phyloP scores from a whole-genome alignment of 148 eudicot genomes.

The Rheum nobile region DNA sequence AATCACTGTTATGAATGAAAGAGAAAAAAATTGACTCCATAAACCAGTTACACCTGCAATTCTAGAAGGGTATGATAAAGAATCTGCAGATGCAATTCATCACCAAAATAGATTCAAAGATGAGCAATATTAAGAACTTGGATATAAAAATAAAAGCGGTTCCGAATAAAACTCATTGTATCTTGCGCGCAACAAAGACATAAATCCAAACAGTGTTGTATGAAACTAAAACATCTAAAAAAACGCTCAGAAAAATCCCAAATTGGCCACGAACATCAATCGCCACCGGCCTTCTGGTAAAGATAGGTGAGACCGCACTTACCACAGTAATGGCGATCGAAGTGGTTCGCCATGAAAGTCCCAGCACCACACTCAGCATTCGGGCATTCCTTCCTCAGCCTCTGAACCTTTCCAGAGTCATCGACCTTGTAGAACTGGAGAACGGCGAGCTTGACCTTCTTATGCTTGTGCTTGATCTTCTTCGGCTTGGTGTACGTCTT shows the following conservation, averaged over 20 bases:
- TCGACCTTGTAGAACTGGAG: constrained; percentile 8
- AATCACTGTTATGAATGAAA: background rate
- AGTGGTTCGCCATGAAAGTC: constrained; percentile 9
- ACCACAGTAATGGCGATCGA: constrained; percentile 11
- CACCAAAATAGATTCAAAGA: background rate
- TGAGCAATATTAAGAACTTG: background rate
- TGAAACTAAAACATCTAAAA: background rate
- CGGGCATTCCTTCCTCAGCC: constrained; percentile 9
- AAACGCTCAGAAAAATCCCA: background rate
- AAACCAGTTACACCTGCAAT: background rate
- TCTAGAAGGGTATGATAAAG: background rate
- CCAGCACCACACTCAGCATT: constrained; percentile 10
- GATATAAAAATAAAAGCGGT: background rate
- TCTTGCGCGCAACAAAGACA: background rate
- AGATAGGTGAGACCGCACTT: constrained; percentile 10
- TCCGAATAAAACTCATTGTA: background rate
- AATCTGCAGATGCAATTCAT: background rate
- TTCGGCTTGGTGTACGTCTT: constrained; percentile 12
- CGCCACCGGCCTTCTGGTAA: constrained; percentile 11
- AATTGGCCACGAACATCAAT: background rate
- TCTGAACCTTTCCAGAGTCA: constrained; percentile 9
- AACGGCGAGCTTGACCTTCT: constrained; percentile 10
- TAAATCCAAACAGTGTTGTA: background rate
- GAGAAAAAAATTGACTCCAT: no score
- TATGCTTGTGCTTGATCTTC: constrained; percentile 12